Base-by-base conservation (phyloP, 345 rosid genomes). In the Noccaea bulbosa region DNA sequence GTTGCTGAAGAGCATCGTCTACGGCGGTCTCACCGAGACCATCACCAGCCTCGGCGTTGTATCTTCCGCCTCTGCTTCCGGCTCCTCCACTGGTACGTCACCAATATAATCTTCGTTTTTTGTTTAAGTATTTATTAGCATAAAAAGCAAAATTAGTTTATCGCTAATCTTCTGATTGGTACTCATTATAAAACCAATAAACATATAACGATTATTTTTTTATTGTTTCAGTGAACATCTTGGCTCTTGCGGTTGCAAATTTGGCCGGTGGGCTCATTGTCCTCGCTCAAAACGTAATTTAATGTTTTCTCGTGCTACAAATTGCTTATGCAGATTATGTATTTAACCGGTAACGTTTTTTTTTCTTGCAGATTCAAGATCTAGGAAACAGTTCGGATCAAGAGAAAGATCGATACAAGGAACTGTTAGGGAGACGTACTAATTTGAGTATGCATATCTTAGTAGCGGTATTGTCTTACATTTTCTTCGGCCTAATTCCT, bases 1-100 rank as follows among this genome's bases (percentile, higher is more conserved):
- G 51, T 48, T 92, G 35, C 58, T 89, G 37, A 94, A 91, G 81
- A 82, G 99, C 85, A 84, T 84, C 4, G 85, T 88, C 2, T 94
- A 88, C 17, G 99, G 99, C 30, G 99, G 98, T 76, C 76, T 94
- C 67, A 60, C 81, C 12, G 97, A 94, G 79, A 83, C 84, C 34
- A 89, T 89, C 66, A 77, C 99, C 58, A 88, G 98, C 75, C 83
- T 89, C 15, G 86, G 83, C 14, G 80, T 94, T 46, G 93, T 91
- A 67, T 81, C 93, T 5, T 94, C 99, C 39, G 96, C 98, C 33
- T 92, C 89, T 5, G 96, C 92, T 64, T 83, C 90, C 11, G 91
- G 92, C 66, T 84, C 92, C 10, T 44, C 82, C 37, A 86, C 96
- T 54, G 40, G 98, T 94, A 84, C 77, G 95, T 46, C 59, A 15